These are phyloP conservation scores for Carex myosuroides DNA, from an alignment of 176 grass and related monocot species.

Conservation along the genomic window DNA sequence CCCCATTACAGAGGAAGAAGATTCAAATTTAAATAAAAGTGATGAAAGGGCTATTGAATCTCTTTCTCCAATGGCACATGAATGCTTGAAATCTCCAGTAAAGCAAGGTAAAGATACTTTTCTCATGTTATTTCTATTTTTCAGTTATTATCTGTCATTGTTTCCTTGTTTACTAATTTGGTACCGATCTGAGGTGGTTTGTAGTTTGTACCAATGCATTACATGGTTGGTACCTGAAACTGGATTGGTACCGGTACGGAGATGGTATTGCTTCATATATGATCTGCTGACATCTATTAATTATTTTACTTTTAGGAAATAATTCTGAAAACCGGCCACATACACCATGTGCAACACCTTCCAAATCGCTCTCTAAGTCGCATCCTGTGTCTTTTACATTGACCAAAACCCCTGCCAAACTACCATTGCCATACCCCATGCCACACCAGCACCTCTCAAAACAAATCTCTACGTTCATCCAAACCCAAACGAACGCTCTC, in stretches of 20 bases:
- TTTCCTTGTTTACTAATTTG: not conserved
- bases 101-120: not conserved
- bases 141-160: not conserved
- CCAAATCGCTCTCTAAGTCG: not conserved
- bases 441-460: not conserved
- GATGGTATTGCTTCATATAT: not conserved
- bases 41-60: conserved; percentile 1
- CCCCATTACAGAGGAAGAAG: not conserved
- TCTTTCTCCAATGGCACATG: conserved; percentile 12
- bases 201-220: not conserved
- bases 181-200: not conserved
- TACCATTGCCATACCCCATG: not conserved
- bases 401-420: not conserved
- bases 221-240: not conserved
- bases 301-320: conserved; percentile 18
- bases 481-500: conserved; percentile 5
- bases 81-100: not conserved
- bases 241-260: not conserved
- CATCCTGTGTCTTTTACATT: conserved; percentile 3
- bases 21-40: not conserved
- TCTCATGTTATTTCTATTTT: not conserved
- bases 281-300: not conserved
- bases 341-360: conserved; percentile 11
- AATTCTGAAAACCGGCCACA: conserved; percentile 19
- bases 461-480: conserved; percentile 5